Conservation (phyloP, 2,329 filamentous ascomycete genomes). For the Sclerotinia glacialis region DNA sequence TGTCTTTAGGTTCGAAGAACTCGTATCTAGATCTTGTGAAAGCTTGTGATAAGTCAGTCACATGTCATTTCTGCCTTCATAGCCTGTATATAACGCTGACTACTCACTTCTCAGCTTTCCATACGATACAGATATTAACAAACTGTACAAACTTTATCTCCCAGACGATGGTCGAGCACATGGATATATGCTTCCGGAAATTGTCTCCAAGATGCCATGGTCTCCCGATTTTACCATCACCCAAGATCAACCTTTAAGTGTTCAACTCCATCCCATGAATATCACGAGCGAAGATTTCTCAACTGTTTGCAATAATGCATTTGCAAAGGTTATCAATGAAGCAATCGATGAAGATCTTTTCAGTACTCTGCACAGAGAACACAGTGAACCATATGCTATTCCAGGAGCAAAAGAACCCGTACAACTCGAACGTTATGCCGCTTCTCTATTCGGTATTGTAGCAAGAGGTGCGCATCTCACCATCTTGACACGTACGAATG, state of each 20-base stretch:
- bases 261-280: constrained; percentile 38
- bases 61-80: neutral
- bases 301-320: constrained; percentile 40
- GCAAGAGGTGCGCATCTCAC: constrained; percentile 66
- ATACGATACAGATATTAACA: constrained; percentile 21
- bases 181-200: constrained; percentile 49
- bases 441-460: constrained; percentile 59
- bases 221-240: constrained; percentile 43
- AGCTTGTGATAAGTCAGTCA: constrained; percentile 44
- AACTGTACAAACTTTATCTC: constrained; percentile 47
- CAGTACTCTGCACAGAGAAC: constrained; percentile 30
- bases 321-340: constrained; percentile 41
- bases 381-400: constrained; percentile 21
- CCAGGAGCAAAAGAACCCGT: constrained; percentile 10
- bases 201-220: constrained; percentile 48
- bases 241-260: constrained; percentile 33
- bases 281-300: constrained; percentile 39
- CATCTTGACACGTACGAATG: constrained; percentile 51
- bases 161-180: constrained; percentile 47
- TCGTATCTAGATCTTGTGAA: constrained; percentile 43
- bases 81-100: neutral
- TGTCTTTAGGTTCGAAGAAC: constrained; percentile 11
- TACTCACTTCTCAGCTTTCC: constrained; percentile 12
- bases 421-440: constrained; percentile 23
- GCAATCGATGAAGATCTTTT: constrained; percentile 43